Evolutionary conservation across 176 grass and related monocot species (phyloP).

Genomic region (Pontederia crassipes): DNA sequence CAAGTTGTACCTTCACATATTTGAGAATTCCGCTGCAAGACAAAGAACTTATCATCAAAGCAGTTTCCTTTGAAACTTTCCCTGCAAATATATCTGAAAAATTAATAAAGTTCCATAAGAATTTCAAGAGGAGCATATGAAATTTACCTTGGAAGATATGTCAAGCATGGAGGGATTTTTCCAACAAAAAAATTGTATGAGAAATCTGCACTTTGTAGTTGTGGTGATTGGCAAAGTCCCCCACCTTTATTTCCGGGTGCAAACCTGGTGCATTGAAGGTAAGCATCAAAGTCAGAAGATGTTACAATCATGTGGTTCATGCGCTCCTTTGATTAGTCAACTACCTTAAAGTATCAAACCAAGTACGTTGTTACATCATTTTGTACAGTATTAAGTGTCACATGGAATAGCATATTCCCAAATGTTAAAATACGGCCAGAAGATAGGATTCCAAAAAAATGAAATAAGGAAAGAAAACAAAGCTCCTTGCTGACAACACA

Average conservation of each 20-base stretch:
- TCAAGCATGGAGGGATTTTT: constrained; percentile 88
- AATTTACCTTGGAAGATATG: constrained; percentile 83
- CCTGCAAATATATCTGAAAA: constrained; percentile 31
- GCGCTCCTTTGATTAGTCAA: too few relatives aligned
- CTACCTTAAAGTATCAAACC: too few relatives aligned
- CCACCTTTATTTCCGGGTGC: constrained; percentile 17
- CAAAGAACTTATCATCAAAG: constrained; percentile 74
- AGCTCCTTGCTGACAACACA: too few relatives aligned
- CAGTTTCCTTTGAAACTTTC: constrained; percentile 97
- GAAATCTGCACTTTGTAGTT: constrained; percentile 72
- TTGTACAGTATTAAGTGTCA: too few relatives aligned
- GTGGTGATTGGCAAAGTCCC: constrained; percentile 59
- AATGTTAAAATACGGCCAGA: too few relatives aligned
- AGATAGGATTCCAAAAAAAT: too few relatives aligned
- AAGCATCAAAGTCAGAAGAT: constrained; percentile 1
- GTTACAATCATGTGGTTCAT: background rate
- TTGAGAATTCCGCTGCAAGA: constrained; percentile 43
- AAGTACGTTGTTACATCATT: too few relatives aligned
- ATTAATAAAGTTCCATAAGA: constrained; percentile 20
- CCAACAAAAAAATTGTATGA: constrained; percentile 91
- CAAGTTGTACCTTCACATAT: constrained; percentile 38
- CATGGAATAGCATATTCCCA: too few relatives aligned
- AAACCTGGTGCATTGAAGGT: constrained; percentile 27
- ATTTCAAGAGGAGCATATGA: background rate
- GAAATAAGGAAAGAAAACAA: too few relatives aligned